phyloP scores from a whole-genome alignment of 2,329 filamentous ascomycete genomes.

The Fusarium clavum region DNA sequence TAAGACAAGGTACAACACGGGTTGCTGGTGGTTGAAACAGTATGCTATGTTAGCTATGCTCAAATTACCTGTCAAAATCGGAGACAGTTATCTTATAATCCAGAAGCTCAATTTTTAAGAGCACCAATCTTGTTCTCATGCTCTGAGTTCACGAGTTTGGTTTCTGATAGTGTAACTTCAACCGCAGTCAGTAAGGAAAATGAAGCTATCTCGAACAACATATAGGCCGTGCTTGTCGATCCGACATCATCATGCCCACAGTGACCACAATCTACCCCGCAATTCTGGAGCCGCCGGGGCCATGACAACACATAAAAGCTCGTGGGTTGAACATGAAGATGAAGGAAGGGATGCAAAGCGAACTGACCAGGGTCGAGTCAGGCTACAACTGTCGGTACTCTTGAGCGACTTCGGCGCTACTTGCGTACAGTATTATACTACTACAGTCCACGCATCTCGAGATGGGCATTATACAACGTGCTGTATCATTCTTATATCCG shows the following conservation, averaged over 20 bases:
- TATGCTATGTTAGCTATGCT: constrained; percentile 1
- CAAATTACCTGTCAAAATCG: neutral
- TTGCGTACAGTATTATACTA: neutral
- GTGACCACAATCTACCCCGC: constrained; percentile 36
- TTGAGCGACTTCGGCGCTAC: constrained; percentile 3
- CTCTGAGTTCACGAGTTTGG: too few species aligned
- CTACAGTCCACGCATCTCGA: neutral
- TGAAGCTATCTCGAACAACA: constrained; percentile 35
- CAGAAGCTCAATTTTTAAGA: neutral
- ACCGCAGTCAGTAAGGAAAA: neutral
- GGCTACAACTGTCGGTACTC: neutral
- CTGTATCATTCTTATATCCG: neutral
- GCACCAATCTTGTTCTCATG: too few species aligned
- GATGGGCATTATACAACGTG: too few species aligned
- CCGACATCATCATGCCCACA: constrained; percentile 18
- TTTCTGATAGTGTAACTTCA: neutral
- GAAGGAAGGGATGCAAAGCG: neutral
- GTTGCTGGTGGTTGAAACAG: neutral
- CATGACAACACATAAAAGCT: constrained; percentile 26
- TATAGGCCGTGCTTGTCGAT: constrained; percentile 17
- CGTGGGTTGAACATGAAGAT: constrained; percentile 19
- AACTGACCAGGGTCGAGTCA: constrained; percentile 16
- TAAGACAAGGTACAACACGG: neutral
- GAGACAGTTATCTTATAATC: neutral
- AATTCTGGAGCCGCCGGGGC: constrained; percentile 36